These are phyloP conservation scores for Xerophyta viscosa DNA, from an alignment of 106 monocot species.

Conservation along the genomic window DNA sequence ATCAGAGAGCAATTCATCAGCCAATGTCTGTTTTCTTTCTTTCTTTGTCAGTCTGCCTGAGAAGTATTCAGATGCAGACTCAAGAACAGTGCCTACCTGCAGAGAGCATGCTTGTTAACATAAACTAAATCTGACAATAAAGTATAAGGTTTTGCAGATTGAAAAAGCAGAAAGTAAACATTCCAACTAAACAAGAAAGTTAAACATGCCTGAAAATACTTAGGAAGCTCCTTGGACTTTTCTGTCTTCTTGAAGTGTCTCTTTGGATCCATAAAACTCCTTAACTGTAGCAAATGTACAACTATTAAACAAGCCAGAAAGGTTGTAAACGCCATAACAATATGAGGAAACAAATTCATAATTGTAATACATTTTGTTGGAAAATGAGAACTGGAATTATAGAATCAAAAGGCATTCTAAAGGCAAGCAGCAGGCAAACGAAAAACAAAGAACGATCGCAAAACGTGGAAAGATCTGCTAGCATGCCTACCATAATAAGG, in stretches of 20 bases:
- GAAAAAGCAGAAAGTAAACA: neutral
- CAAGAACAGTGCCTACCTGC: constrained; percentile 80
- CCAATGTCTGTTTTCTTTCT: constrained; percentile 73
- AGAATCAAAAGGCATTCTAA: neutral
- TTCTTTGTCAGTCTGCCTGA: constrained; percentile 74
- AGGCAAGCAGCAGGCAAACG: neutral
- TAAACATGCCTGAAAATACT: constrained; percentile 58
- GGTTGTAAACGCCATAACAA: neutral
- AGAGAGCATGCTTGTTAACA: neutral
- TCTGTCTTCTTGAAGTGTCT: constrained; percentile 54
- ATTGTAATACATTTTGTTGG: no score
- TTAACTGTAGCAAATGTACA: constrained; percentile 37
- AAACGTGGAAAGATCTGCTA: no score
- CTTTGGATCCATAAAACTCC: constrained; percentile 61
- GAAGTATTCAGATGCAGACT: constrained; percentile 70
- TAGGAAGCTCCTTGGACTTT: constrained; percentile 38
- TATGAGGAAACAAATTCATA: no score
- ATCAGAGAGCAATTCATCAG: constrained; percentile 74
- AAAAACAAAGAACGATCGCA: no score
- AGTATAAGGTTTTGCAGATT: no score
- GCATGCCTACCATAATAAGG: no score
- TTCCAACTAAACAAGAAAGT: neutral
- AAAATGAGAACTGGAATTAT: neutral
- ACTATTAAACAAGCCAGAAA: neutral
- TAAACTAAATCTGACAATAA: neutral